Percentiles rank a stretch among this genome's conserved stretches.
phyloP scores from a whole-genome alignment of 805 yeast species.

The Kodamaea laetipori region DNA sequence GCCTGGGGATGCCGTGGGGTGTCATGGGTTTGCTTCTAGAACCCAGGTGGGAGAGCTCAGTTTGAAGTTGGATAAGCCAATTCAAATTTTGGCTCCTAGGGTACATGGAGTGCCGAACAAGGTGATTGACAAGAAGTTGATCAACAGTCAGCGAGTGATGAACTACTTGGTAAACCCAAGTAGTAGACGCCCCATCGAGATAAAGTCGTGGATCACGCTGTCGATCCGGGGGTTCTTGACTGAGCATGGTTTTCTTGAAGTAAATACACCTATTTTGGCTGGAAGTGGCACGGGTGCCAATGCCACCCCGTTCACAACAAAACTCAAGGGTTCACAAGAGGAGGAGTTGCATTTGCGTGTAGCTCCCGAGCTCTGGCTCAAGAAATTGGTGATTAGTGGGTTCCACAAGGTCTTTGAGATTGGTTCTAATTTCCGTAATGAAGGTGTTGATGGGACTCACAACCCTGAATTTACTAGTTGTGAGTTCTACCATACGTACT shows the following conservation, averaged over 20 bases:
- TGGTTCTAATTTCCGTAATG: constrained; percentile 85
- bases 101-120: constrained; percentile 67
- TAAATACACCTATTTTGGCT: constrained; percentile 84
- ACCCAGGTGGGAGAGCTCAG: constrained; percentile 83
- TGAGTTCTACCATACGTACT: constrained; percentile 81
- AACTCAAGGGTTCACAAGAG: constrained; percentile 33
- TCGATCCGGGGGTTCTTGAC: constrained; percentile 61
- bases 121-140: constrained; percentile 54
- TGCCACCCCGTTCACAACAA: constrained; percentile 82
- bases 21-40: constrained; percentile 69
- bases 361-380: constrained; percentile 96
- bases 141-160: constrained; percentile 68
- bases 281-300: constrained; percentile 83
- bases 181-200: constrained; percentile 47
- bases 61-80: constrained; percentile 53
- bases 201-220: constrained; percentile 57
- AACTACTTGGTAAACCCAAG: constrained; percentile 65
- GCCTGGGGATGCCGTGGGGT: constrained; percentile 71
- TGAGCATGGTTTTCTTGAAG: constrained; percentile 65
- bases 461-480: constrained; percentile 93
- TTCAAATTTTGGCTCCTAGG: constrained; percentile 65
- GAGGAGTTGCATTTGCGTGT: constrained; percentile 65
- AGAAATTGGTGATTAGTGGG: constrained; percentile 79
- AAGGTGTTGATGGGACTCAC: constrained; percentile 89
- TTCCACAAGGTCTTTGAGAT: constrained; percentile 85